Percentiles rank a stretch among this genome's conserved stretches.
These are phyloP conservation scores for Diaporthe batatas DNA, from an alignment of 2,329 filamentous ascomycete genomes.

Conservation along the genomic window DNA sequence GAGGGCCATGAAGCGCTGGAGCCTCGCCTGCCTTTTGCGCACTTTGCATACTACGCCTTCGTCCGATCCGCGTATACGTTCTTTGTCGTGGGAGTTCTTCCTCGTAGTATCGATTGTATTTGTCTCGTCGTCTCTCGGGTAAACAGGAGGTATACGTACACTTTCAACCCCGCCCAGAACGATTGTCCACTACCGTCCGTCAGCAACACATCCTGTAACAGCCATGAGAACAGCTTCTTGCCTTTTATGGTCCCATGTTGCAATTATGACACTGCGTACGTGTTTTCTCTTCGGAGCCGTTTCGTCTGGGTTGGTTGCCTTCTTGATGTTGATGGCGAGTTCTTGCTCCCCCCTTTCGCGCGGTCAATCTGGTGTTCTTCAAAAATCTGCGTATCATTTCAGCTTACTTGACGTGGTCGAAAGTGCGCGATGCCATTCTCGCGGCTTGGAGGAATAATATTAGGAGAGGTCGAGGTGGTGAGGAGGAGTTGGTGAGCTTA, in stretches of 20 bases:
- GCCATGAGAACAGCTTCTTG: no score
- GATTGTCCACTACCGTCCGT: constrained; percentile 61
- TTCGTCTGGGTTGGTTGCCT: constrained; percentile 77
- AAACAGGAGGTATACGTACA: constrained; percentile 64
- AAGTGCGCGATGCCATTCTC: not conserved
- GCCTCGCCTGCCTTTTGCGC: not conserved
- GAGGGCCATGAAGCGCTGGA: not conserved
- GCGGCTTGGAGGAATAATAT: no score
- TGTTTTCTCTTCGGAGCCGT: constrained; percentile 69
- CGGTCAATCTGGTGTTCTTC: not conserved
- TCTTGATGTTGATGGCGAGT: constrained; percentile 77
- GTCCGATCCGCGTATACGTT: not conserved
- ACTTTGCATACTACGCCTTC: not conserved
- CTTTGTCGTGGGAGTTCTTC: no score
- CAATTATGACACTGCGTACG: constrained; percentile 93
- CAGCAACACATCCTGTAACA: no score
- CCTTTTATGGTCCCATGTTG: constrained; percentile 95
- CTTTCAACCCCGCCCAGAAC: constrained; percentile 99
- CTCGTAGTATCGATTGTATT: not conserved
- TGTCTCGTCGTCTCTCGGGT: constrained; percentile 6
- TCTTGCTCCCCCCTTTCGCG: constrained; percentile 73
- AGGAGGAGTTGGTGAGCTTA: no score
- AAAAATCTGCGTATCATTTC: rapidly evolving
- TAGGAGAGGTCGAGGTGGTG: not conserved
- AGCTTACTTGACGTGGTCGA: not conserved